Evolutionary conservation across 139 green algal genomes (phyloP), one percentile per base, ranked within the genome.

Genomic region (Chlorella vulgaris): DNA sequence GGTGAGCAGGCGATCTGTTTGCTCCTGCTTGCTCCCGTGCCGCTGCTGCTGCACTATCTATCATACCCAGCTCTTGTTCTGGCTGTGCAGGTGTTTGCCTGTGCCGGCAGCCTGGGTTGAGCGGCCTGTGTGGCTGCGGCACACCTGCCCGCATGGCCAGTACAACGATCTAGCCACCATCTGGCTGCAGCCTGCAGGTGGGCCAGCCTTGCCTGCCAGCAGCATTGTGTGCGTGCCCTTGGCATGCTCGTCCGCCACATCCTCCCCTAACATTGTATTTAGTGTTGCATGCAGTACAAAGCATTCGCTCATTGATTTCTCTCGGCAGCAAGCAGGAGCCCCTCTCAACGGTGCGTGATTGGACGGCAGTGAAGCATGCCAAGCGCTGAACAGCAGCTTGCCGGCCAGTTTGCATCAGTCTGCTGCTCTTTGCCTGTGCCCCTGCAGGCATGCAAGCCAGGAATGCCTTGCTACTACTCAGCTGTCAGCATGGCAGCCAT

Each of bases 141-240:
- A 79, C 53, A 55, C 73, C 10, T 79, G 73, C 78, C 39, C 77
- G 22, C 83, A 84, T 61, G 87, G 84, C 0, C 10, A 92, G 42
- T 93, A 96, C 91, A 98, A 98, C 75, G 94, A 98, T 83, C 74
- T 97, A 13, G 93, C 92, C 21, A 97, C 94, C 1, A 60, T 90
- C 4, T 94, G 95, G 85, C 86, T 97, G 65, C 91, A 88, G 18
- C 82, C 83, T 53, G 15, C 73, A 39, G 73, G 73, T 68, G 33
- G 28, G 65, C 7, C 31, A 31, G 55, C 55, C 47, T 58, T 58
- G 55, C 35, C 65, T 51, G 35, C 65, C 35, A n/a, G 29, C 61
- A 24, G 47, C 47, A 55, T 15, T 55, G 13, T 55, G 47, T 15
- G 15, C 15, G 47, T 15, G 47, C 10, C 47, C 13, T 55, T 55